Evolutionary conservation across 805 yeast genomes (phyloP), one percentile per base, ranked within the genome.

Genomic region (Kazachstania bromeliacearum): DNA sequence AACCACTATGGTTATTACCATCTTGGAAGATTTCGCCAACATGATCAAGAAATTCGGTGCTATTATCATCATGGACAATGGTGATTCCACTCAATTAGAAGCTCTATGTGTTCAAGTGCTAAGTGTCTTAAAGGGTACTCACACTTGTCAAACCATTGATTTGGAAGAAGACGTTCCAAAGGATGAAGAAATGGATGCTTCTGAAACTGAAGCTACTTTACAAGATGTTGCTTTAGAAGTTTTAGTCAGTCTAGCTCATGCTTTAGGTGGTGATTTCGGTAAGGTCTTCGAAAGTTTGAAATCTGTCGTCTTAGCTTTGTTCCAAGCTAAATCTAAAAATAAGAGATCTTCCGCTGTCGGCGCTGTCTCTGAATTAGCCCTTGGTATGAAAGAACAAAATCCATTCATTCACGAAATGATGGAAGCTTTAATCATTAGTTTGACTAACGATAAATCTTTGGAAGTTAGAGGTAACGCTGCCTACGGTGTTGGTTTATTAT

Each of bases 381-480:
- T 73, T 38, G 88, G 88, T 39, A 65, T 92, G 68, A 77, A 79
- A 53, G 64, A 65, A 26, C 55, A 63, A 20, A 76, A 83, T 52
- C 84, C 85, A 40, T 79, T 68, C 64, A 62, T 78, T 26, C 73
- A 75, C 44, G 85, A 81, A 45, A 66, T 92, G 53, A 64, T 85
- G 51, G 75, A 78, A 55, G 66, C 79, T 27, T 80, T 92, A 56
- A 66, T 73, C 34, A 70, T 75, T 41, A 77, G 80, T 46, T 68
- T 89, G 42, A 71, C 80, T 38, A 76, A 77, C 53, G 87, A 82
- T 57, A 75, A 75, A 52, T 80, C 92, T 12, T 67, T 83, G 44
- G 95, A 85, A 55, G 96, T 85, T 40, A 81, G 89, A 63, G 88
- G 95, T 50, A 84, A 87, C 50, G 89, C 96, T 35, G 96, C 96